Percentiles rank a stretch among this genome's conserved stretches.
Evolutionary conservation across 192 early-diverging fungal species (phyloP).

Genomic region (Chytriomyces sp.): DNA sequence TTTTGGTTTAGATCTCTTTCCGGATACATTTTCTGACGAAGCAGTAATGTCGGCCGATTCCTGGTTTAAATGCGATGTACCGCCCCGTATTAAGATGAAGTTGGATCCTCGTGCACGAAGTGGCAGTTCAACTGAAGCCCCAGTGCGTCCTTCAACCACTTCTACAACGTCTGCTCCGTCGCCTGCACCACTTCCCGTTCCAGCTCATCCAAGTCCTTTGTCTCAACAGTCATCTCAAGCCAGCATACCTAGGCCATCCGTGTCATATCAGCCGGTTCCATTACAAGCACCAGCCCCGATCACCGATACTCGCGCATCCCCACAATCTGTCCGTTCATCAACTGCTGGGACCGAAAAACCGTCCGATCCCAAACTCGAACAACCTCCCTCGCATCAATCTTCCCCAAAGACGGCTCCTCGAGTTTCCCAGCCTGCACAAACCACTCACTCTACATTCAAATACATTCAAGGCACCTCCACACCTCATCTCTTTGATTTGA

Average conservation of each 20-base stretch:
- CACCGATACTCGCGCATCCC: background rate
- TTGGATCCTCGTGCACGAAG: conserved; percentile 10
- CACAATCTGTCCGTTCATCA: background rate
- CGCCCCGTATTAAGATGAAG: background rate
- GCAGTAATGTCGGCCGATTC: conserved; percentile 48
- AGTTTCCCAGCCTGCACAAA: background rate
- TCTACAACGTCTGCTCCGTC: background rate
- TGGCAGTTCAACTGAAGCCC: background rate
- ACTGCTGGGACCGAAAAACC: too few species aligned
- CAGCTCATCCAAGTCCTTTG: background rate
- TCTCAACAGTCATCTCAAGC: background rate
- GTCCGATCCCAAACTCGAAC: too few species aligned
- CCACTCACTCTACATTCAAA: conserved; percentile 48
- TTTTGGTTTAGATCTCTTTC: conserved; percentile 71
- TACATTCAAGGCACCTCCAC: conserved; percentile 46
- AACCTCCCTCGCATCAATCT: background rate
- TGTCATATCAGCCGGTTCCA: background rate
- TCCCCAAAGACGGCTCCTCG: background rate
- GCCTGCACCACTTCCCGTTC: background rate
- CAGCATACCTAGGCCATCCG: background rate
- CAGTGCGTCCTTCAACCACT: background rate
- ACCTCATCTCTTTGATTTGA: conserved; percentile 68
- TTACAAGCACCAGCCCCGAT: background rate
- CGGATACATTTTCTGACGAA: conserved; percentile 62
- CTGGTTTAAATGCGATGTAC: background rate